Evolutionary conservation across 2,329 filamentous ascomycete genomes (phyloP), one percentile per base, ranked within the genome.

Genomic region (Stenocarpella maydis): DNA sequence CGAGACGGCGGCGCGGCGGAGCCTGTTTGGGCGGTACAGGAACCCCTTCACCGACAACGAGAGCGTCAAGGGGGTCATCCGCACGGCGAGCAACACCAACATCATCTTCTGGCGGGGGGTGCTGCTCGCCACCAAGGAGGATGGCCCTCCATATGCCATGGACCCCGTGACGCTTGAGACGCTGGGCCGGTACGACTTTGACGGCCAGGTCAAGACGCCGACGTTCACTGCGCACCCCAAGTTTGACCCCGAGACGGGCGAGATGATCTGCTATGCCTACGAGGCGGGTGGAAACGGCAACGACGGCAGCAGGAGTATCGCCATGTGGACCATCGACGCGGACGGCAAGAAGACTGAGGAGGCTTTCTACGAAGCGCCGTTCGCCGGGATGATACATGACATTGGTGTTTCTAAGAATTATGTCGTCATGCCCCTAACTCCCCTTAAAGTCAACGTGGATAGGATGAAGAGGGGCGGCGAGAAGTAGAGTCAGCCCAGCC

Each of bases 1-100:
- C 31, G 77, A 79, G 71, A 77, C 74, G 3, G 37, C 58, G 0
- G 77, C 78, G 54, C 77, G 80, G 19, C 53, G 72, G 6, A 75
- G 76, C 17, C 75, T 89, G 17, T 87, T 89, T 65, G 87, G 87
- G 0, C 80, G 82, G 50, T 89, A 89, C 71, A 80, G 87, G 21
- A 89, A 90, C 73, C 85, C 85, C 0, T 87, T 82, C 71, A 88
- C 86, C 9, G 85, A 88, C 74, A 84, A 84, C 63, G 85, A 87
- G 75, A 82, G 81, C 70, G 86, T 88, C 7, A 83, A 82, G 61
- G 85, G 85, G 1, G 83, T 87, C 6, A 85, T 89, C 49, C 79
- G 86, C 26, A 88, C 86, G 0, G 86, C 86, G 0, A 82, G 84
- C 3, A 90, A 90, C 72, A 90, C 87, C 1, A 90, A 90, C 68